These are phyloP conservation scores for Spathaspora boniae DNA, from an alignment of 805 yeast genomes.

Conservation along the genomic window DNA sequence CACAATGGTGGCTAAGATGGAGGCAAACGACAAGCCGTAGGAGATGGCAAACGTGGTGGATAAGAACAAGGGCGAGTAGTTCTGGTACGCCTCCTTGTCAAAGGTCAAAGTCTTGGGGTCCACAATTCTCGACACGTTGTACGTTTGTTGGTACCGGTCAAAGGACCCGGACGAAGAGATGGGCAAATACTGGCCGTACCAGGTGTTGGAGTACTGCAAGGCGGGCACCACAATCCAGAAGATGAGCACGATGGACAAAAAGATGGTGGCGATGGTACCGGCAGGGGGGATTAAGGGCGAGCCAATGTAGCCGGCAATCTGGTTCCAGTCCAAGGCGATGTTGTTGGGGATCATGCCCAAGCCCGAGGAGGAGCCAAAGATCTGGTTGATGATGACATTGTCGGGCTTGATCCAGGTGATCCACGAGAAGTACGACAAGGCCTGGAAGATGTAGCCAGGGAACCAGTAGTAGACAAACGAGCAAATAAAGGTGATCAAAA, in stretches of 20 bases:
- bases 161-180: constrained; percentile 43
- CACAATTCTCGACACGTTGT: constrained; percentile 50
- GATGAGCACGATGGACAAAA: constrained; percentile 43
- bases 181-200: constrained; percentile 61
- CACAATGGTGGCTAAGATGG: constrained; percentile 57
- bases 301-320: constrained; percentile 52
- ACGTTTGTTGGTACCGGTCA: constrained; percentile 48
- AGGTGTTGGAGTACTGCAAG: constrained; percentile 50
- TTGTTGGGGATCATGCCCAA: constrained; percentile 64
- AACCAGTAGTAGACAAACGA: constrained; percentile 56
- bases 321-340: constrained; percentile 67
- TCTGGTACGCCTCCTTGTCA: constrained; percentile 44
- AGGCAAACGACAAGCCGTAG: constrained; percentile 57
- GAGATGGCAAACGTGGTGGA: constrained; percentile 57
- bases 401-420: constrained; percentile 65
- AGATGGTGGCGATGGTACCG: constrained; percentile 43
- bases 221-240: constrained; percentile 52
- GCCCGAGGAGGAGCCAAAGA: constrained; percentile 62
- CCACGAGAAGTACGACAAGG: constrained; percentile 58
- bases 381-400: constrained; percentile 56
- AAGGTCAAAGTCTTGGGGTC: constrained; percentile 37
- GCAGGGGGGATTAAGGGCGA: constrained; percentile 67
- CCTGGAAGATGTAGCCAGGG: constrained; percentile 59
- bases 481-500: constrained; percentile 35
- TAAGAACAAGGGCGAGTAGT: constrained; percentile 62